phyloP scores from a whole-genome alignment of 2,329 filamentous ascomycete species.

The Alternaria sp. region DNA sequence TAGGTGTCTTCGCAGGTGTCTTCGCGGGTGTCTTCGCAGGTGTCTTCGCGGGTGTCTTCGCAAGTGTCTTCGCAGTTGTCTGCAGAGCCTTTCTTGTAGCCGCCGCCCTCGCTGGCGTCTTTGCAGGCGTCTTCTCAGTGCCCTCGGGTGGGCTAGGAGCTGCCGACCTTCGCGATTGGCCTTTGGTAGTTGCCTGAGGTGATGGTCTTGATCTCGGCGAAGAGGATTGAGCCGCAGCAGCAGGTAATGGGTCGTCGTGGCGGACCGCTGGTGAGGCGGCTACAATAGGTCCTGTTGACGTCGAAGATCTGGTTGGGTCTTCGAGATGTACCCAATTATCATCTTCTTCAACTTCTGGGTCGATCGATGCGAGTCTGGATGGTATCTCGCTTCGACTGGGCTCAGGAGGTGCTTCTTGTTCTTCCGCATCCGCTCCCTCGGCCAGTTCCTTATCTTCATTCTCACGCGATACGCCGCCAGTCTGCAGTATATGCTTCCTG shows the following conservation, averaged over 20 bases:
- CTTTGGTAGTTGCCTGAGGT: neutral
- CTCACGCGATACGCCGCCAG: accelerated
- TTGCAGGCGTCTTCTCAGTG: neutral
- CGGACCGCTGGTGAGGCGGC: neutral
- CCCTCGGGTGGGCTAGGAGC: neutral
- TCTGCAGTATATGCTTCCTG: neutral
- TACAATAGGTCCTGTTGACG: neutral
- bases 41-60: neutral
- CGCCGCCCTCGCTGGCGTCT: too few species aligned
- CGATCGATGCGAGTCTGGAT: neutral
- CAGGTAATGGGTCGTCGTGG: neutral
- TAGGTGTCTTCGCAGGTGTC: neutral
- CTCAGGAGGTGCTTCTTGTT: neutral
- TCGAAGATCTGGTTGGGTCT: accelerated
- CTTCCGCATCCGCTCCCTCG: accelerated
- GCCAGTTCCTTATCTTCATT: neutral
- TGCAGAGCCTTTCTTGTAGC: too few species aligned
- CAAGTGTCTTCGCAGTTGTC: neutral
- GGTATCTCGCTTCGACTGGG: neutral
- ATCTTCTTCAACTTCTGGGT: neutral
- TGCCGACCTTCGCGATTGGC: neutral
- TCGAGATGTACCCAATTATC: neutral
- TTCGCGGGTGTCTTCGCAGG: too few species aligned
- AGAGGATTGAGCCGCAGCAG: neutral
- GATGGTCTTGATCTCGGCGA: neutral